phyloP scores from a whole-genome alignment of 2,329 filamentous ascomycete genomes.

The Microdochium bolleyi region DNA sequence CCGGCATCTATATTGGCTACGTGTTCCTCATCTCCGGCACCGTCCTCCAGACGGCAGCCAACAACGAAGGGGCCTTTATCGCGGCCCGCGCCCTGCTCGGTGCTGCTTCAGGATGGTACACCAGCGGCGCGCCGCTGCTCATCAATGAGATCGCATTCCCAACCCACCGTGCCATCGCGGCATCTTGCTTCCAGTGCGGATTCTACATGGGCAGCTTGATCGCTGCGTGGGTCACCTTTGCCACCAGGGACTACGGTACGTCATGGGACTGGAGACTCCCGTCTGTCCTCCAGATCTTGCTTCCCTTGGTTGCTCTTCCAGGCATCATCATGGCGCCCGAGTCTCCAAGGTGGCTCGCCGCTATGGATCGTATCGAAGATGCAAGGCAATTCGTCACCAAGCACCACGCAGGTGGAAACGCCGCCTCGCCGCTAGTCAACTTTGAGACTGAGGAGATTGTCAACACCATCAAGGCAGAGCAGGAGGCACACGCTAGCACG shows the following conservation, averaged over 20 bases:
- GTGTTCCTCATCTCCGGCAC: slow-evolving; percentile 20
- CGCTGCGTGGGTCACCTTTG: slow-evolving; percentile 18
- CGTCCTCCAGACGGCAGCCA: slow-evolving; percentile 17
- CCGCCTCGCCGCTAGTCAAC: slow-evolving; percentile 35
- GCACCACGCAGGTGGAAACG: slow-evolving; percentile 37
- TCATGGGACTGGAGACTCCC: slow-evolving; percentile 2
- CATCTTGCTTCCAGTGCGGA: slow-evolving; percentile 18
- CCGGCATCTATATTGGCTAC: slow-evolving; percentile 20
- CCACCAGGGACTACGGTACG: neutral
- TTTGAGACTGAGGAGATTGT: slow-evolving; percentile 14
- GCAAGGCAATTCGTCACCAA: slow-evolving; percentile 2
- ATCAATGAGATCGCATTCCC: slow-evolving; percentile 36
- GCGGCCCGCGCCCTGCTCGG: slow-evolving; percentile 27
- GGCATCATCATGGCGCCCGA: slow-evolving; percentile 1
- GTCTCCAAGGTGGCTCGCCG: slow-evolving; percentile 3
- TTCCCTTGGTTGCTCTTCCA: neutral
- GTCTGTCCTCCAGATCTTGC: slow-evolving; percentile 1
- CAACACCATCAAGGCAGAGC: neutral
- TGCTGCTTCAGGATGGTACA: slow-evolving; percentile 20
- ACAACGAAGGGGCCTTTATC: slow-evolving; percentile 19
- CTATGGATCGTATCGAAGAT: neutral
- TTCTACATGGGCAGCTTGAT: slow-evolving; percentile 21
- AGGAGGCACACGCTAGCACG: neutral
- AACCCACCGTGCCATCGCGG: slow-evolving; percentile 24
- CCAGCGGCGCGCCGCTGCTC: slow-evolving; percentile 23